Conservation (phyloP, 2,329 filamentous ascomycete genomes). For the Plectosphaerella sp. region DNA sequence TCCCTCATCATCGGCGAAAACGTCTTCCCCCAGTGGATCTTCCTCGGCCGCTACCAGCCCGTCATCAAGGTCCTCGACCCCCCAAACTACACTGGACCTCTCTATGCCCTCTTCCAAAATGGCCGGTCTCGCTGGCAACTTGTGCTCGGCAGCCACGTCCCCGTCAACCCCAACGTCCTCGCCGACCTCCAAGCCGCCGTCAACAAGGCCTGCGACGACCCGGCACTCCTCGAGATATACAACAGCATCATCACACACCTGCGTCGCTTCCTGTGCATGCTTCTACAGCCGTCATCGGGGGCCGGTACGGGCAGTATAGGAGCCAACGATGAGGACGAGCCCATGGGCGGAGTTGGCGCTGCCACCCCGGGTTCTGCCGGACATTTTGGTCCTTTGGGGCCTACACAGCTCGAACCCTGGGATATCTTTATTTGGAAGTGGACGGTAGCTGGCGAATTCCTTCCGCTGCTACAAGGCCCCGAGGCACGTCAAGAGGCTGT, state of each 20-base stretch:
- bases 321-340: neutral
- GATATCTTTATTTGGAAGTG: slow-evolving; percentile 37
- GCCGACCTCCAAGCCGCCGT: slow-evolving; percentile 14
- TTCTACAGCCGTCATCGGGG: neutral
- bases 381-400: neutral
- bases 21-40: slow-evolving; percentile 24
- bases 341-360: slow-evolving; percentile 2
- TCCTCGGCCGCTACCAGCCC: slow-evolving; percentile 22
- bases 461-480: slow-evolving; percentile 24
- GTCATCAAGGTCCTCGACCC: slow-evolving; percentile 17
- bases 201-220: slow-evolving; percentile 12
- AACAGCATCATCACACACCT: slow-evolving; percentile 14
- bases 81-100: slow-evolving; percentile 8
- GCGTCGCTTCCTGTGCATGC: slow-evolving; percentile 11
- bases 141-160: slow-evolving; percentile 6
- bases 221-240: slow-evolving; percentile 13
- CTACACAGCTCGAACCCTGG: slow-evolving; percentile 22
- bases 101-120: slow-evolving; percentile 16
- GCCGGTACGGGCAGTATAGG: neutral
- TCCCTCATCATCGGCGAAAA: slow-evolving; percentile 22
- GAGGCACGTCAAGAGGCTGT: slow-evolving; percentile 23
- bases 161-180: slow-evolving; percentile 9
- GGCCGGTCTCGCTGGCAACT: slow-evolving; percentile 15
- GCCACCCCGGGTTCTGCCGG: neutral
- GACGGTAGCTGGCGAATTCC: slow-evolving; percentile 25